These are phyloP conservation scores for Vicia villosa DNA, from an alignment of 306 rosid species.

Conservation along the genomic window DNA sequence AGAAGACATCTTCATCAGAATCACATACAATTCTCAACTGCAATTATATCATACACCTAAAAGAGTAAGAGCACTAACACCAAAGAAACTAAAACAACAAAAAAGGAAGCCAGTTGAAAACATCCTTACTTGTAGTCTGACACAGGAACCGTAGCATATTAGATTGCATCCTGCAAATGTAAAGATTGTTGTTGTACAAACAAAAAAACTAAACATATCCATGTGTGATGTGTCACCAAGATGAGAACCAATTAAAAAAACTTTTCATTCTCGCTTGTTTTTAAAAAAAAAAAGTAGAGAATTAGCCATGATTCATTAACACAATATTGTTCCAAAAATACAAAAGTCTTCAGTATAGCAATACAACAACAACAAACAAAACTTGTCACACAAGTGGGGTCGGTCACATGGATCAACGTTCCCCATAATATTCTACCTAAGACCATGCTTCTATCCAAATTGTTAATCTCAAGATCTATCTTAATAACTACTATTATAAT, in stretches of 20 bases:
- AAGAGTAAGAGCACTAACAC: slow-evolving; percentile 20
- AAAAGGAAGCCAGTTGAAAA: slow-evolving; percentile 42
- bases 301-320: not conserved
- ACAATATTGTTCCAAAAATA: not conserved
- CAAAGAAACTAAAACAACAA: slow-evolving; percentile 28
- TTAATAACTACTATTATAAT: no score
- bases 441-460: no score
- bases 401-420: no score
- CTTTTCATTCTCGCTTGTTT: slow-evolving; percentile 2
- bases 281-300: not conserved
- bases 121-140: slow-evolving; percentile 68
- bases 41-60: slow-evolving; percentile 31
- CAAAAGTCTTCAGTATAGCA: no score
- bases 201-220: slow-evolving; percentile 20
- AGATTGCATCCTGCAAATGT: slow-evolving; percentile 71
- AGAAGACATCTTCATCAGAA: slow-evolving; percentile 39
- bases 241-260: slow-evolving; percentile 9
- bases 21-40: slow-evolving; percentile 12
- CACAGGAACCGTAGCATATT: slow-evolving; percentile 60
- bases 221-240: slow-evolving; percentile 12
- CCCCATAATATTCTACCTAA: no score
- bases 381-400: no score
- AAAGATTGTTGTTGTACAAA: slow-evolving; percentile 47
- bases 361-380: no score
- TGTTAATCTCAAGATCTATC: no score